Evolutionary conservation across 352 stramenopile species (phyloP).

Genomic region (Globisporangium orthogonon): DNA sequence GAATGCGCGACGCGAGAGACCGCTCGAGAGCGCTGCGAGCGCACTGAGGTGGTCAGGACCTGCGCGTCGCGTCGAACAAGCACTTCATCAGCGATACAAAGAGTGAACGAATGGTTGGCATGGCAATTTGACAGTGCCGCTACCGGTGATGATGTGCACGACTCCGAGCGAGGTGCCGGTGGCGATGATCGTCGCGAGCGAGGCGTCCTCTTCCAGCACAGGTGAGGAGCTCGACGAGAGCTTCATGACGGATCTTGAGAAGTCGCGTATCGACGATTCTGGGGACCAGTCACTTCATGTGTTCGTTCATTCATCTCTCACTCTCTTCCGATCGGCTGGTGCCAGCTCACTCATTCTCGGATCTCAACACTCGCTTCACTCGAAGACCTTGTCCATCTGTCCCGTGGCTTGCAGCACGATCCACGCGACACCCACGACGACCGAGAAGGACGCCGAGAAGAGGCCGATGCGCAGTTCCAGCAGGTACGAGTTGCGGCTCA

Average conservation of each 20-base stretch:
- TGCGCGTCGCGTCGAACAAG: slow-evolving; percentile 8
- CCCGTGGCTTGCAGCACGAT: slow-evolving; percentile 26
- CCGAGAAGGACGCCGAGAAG: slow-evolving; percentile 48
- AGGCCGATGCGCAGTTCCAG: slow-evolving; percentile 47
- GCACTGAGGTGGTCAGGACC: slow-evolving; percentile 87
- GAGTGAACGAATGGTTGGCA: background rate
- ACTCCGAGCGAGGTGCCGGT: slow-evolving; percentile 39
- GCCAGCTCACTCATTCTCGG: background rate
- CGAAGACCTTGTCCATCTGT: slow-evolving; percentile 2
- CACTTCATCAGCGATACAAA: background rate
- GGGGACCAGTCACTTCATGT: background rate
- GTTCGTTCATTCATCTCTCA: background rate
- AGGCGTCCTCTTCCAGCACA: slow-evolving; percentile 16
- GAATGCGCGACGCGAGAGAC: slow-evolving; percentile 63
- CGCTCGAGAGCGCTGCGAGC: slow-evolving; percentile 77
- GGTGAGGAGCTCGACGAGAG: background rate
- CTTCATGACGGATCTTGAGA: background rate
- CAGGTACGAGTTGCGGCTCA: slow-evolving; percentile 26
- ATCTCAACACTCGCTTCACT: background rate
- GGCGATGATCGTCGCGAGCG: slow-evolving; percentile 22
- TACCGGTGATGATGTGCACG: slow-evolving; percentile 54
- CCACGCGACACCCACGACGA: slow-evolving; percentile 54
- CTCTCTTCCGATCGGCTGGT: background rate
- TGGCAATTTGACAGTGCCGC: background rate
- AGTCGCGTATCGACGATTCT: background rate